These are phyloP conservation scores for Dryas alaskensis DNA, from an alignment of 306 rosid genomes.

Conservation along the genomic window DNA sequence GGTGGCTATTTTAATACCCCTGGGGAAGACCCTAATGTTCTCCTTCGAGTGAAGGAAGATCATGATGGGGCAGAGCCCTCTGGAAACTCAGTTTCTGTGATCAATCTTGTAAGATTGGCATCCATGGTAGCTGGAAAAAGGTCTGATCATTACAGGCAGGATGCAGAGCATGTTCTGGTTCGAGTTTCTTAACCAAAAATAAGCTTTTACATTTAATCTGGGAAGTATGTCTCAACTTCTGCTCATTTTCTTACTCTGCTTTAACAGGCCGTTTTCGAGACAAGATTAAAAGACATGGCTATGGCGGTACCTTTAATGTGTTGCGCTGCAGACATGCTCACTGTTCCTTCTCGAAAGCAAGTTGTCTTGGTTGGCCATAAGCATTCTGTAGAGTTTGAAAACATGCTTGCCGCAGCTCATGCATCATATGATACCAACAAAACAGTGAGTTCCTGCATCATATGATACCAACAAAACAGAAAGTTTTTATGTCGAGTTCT, in stretches of 20 bases:
- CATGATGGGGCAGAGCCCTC: constrained; percentile 96
- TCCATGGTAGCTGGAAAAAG: constrained; percentile 64
- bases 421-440: constrained; percentile 67
- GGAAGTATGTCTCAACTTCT: not conserved
- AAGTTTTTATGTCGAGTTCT: constrained; percentile 1
- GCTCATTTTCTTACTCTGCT: constrained; percentile 12
- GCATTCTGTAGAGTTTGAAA: constrained; percentile 46
- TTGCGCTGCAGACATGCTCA: constrained; percentile 77
- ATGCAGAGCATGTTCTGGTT: constrained; percentile 89
- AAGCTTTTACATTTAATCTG: not conserved
- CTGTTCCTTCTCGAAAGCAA: constrained; percentile 60
- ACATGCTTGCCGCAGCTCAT: constrained; percentile 72
- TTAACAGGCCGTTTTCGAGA: constrained; percentile 81
- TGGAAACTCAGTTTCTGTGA: constrained; percentile 83
- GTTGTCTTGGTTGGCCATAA: constrained; percentile 74
- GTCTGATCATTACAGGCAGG: constrained; percentile 58
- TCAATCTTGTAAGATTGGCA: constrained; percentile 73
- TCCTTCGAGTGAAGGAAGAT: constrained; percentile 90
- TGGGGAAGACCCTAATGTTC: constrained; percentile 86
- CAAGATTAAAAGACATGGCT: constrained; percentile 66
- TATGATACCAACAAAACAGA: constrained; percentile 69
- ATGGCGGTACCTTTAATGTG: constrained; percentile 99
- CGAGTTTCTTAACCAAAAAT: constrained; percentile 11
- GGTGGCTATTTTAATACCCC: constrained; percentile 89
- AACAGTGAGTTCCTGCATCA: constrained; percentile 56